Percentiles rank a stretch among this genome's conserved stretches.
phyloP scores from a whole-genome alignment of 2,329 filamentous ascomycete species.

The Cyclaneusma minus region DNA sequence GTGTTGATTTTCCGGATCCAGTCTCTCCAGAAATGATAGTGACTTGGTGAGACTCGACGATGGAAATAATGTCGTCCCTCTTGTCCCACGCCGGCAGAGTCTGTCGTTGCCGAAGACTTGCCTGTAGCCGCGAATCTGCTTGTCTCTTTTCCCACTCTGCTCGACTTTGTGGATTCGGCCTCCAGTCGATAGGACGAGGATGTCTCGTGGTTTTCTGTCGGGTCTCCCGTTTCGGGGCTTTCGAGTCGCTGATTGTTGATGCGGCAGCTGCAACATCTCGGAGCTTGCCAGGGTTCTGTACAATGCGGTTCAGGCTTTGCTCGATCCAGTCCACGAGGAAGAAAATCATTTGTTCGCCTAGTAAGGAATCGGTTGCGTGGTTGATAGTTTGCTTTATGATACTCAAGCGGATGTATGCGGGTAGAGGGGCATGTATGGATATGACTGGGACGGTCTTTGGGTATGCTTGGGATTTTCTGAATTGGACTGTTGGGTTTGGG shows the following conservation, averaged over 20 bases:
- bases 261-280: slow-evolving; percentile 71
- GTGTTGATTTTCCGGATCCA: slow-evolving; percentile 91
- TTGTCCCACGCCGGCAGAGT: slow-evolving; percentile 79
- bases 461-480: slow-evolving; percentile 60
- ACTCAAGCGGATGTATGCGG: slow-evolving; percentile 86
- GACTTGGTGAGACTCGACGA: slow-evolving; percentile 66
- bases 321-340: slow-evolving; percentile 86
- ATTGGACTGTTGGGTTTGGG: slow-evolving; percentile 41
- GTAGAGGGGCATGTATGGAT: slow-evolving; percentile 54
- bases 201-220: slow-evolving; percentile 24
- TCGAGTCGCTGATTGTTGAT: slow-evolving; percentile 42
- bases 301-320: slow-evolving; percentile 64
- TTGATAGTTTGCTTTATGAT: slow-evolving; percentile 63
- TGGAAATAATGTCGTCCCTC: slow-evolving; percentile 58
- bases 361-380: slow-evolving; percentile 53
- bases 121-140: slow-evolving; percentile 45
- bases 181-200: slow-evolving; percentile 49
- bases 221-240: slow-evolving; percentile 9
- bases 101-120: slow-evolving; percentile 60
- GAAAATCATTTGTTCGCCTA: slow-evolving; percentile 83
- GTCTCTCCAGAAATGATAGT: slow-evolving; percentile 97
- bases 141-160: slow-evolving; percentile 59
- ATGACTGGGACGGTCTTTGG: slow-evolving; percentile 54
- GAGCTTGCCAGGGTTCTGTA: slow-evolving; percentile 70
- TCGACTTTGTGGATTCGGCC: slow-evolving; percentile 39